phyloP scores from a whole-genome alignment of 805 yeast genomes.

The Starmera caribaea region DNA sequence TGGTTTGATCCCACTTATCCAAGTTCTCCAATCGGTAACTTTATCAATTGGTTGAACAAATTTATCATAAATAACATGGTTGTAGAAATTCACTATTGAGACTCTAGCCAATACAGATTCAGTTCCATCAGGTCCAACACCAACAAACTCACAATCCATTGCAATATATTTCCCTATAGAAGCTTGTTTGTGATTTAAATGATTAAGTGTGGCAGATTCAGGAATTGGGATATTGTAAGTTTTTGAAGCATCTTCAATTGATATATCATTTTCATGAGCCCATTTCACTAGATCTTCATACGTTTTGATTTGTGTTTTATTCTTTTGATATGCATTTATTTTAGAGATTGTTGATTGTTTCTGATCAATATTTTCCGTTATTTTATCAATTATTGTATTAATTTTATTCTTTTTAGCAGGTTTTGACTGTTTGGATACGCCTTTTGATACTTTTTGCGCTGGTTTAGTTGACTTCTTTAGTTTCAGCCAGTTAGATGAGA shows the following conservation, averaged over 20 bases:
- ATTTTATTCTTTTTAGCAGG: conserved; percentile 3
- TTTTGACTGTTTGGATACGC: not conserved
- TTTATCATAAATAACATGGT: conserved; percentile 58
- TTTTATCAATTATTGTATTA: conserved; percentile 6
- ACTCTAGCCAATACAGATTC: conserved; percentile 77
- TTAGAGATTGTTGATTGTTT: conserved; percentile 1
- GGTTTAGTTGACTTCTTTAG: conserved; percentile 6
- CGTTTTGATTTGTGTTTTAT: not conserved
- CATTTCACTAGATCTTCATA: conserved; percentile 7
- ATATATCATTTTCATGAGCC: conserved; percentile 20
- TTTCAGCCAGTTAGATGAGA: conserved; percentile 14
- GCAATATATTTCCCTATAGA: conserved; percentile 68
- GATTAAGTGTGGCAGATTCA: conserved; percentile 4
- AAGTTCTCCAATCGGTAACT: conserved; percentile 88
- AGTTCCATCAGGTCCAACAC: conserved; percentile 67
- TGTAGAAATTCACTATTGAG: conserved; percentile 77
- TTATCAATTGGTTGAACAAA: conserved; percentile 67
- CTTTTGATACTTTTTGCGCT: not conserved
- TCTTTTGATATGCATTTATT: not conserved
- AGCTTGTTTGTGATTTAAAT: conserved; percentile 22
- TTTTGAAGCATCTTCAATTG: conserved; percentile 13
- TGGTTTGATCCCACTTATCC: conserved; percentile 83
- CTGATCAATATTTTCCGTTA: conserved; percentile 10
- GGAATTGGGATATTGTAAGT: conserved; percentile 8
- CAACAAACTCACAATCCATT: conserved; percentile 92